These are phyloP conservation scores for Fusarium protoensiforme DNA, from an alignment of 2,329 filamentous ascomycete genomes.

Conservation along the genomic window DNA sequence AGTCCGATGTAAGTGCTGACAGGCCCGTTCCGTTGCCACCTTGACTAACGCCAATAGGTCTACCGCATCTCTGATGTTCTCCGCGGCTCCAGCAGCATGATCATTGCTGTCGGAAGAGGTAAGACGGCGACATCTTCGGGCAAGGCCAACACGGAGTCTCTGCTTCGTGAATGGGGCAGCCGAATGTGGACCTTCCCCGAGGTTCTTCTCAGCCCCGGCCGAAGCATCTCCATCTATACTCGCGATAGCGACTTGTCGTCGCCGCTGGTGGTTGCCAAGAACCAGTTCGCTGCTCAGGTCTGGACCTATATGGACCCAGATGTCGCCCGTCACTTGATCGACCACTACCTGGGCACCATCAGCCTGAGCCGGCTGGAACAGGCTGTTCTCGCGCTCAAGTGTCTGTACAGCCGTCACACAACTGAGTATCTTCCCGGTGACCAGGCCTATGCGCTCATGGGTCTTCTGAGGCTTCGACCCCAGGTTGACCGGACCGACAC, in stretches of 20 bases:
- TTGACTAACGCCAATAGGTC: conserved; percentile 26
- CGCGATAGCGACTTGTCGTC: conserved; percentile 36
- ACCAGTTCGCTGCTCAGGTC: conserved; percentile 45
- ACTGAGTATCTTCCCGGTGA: conserved; percentile 43
- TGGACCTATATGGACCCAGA: conserved; percentile 44
- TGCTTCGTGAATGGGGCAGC: conserved; percentile 43
- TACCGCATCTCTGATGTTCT: conserved; percentile 43
- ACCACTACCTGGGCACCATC: conserved; percentile 49
- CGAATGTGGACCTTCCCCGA: conserved; percentile 45
- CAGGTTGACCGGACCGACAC: conserved; percentile 47
- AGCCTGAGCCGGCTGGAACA: conserved; percentile 48
- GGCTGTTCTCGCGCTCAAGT: conserved; percentile 44
- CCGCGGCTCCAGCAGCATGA: conserved; percentile 38
- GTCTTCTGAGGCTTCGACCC: conserved; percentile 47
- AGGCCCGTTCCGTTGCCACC: too few relatives aligned
- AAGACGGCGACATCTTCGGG: conserved; percentile 17
- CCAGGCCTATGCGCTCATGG: conserved; percentile 51
- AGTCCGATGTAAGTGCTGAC: conserved; percentile 34
- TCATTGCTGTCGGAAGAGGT: conserved; percentile 38
- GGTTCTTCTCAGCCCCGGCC: conserved; percentile 41
- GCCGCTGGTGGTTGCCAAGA: conserved; percentile 43
- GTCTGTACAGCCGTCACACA: conserved; percentile 44
- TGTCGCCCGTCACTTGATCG: conserved; percentile 46
- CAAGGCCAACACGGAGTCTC: conserved; percentile 33
- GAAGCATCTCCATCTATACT: conserved; percentile 38